phyloP scores from a whole-genome alignment of 176 grass and related monocot species.

The Rhynchospora tenuis region DNA sequence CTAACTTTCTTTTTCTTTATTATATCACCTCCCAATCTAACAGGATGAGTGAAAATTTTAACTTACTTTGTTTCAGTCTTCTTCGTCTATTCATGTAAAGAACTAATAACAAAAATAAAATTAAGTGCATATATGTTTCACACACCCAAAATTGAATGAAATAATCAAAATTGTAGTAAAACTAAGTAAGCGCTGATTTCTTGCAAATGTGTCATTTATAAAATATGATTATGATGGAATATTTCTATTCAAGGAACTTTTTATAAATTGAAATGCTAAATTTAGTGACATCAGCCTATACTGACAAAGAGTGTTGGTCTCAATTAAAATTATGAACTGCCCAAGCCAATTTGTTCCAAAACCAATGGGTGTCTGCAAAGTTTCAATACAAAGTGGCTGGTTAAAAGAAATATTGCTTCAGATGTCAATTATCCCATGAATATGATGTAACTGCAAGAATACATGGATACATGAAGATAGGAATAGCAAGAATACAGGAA shows the following conservation, averaged over 20 bases:
- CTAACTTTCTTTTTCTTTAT: no score
- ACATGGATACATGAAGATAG: no score
- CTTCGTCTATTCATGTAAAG: no score
- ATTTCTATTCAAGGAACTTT: neutral
- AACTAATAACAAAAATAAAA: no score
- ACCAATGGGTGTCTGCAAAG: neutral
- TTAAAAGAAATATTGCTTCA: neutral
- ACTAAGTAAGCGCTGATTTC: neutral
- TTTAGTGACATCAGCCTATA: neutral
- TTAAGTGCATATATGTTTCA: no score
- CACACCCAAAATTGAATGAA: no score
- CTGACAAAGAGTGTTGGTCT: neutral
- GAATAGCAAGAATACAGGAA: no score
- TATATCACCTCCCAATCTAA: no score
- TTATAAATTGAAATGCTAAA: neutral
- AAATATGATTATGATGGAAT: neutral
- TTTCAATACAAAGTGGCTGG: neutral
- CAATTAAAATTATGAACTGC: neutral
- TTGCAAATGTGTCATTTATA: neutral
- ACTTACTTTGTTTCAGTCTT: no score
- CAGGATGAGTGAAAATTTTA: no score
- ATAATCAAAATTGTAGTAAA: no score
- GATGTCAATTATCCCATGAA: neutral
- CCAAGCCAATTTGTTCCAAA: neutral
- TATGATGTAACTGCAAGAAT: neutral